Conservation (phyloP, 1,139 yeast species). For the Taphrina sp. region DNA sequence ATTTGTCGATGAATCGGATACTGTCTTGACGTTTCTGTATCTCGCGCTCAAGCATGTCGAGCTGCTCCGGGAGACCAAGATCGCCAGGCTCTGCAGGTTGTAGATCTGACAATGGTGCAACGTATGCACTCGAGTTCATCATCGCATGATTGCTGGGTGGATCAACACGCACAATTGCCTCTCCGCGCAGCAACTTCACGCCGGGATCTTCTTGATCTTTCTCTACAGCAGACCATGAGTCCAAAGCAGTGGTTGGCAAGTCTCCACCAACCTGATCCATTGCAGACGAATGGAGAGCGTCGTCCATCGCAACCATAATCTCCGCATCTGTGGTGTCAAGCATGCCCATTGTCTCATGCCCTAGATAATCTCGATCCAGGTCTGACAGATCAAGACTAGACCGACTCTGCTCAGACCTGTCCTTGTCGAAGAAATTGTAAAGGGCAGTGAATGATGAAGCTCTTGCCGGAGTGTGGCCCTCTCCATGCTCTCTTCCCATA, state of each 20-base stretch:
- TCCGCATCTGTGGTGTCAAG: conserved; percentile 2
- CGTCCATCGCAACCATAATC: conserved; percentile 14
- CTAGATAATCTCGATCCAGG: conserved; percentile 3
- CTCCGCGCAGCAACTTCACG: neutral
- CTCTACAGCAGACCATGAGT: neutral
- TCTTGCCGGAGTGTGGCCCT: neutral
- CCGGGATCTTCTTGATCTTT: neutral
- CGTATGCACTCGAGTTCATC: no score
- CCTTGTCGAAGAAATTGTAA: neutral
- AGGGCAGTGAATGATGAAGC: neutral
- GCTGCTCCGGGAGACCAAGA: conserved; percentile 65
- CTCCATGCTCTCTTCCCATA: neutral
- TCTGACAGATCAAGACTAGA: conserved; percentile 2
- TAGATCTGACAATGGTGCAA: no score
- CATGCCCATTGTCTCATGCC: conserved; percentile 13
- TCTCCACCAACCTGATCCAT: no score
- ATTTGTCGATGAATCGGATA: conserved; percentile 63
- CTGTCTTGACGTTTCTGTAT: conserved; percentile 57
- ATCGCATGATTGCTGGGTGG: neutral
- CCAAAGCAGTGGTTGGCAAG: neutral
- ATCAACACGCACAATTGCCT: neutral
- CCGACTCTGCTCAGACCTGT: neutral
- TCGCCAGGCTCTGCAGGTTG: conserved; percentile 68
- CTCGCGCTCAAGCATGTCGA: conserved; percentile 55
- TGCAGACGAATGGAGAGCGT: conserved; percentile 21